These are phyloP conservation scores for Talaromyces sp. DNA, from an alignment of 2,329 filamentous ascomycete species.

Conservation along the genomic window DNA sequence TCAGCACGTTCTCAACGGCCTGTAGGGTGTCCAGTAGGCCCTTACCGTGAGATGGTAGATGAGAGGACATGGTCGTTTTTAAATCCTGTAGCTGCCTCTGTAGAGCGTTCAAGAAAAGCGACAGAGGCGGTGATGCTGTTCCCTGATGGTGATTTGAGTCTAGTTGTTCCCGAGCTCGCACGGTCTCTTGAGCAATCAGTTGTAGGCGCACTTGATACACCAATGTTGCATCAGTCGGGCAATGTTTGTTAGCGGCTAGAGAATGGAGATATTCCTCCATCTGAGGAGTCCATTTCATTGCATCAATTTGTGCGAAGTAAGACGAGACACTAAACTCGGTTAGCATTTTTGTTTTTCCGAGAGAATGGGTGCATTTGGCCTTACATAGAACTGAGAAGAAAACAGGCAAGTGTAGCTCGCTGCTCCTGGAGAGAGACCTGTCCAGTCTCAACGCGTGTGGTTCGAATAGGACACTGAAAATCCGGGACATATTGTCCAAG, in stretches of 20 bases:
- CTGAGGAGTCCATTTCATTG: neutral
- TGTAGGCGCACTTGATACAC: neutral
- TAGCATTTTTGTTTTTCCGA: neutral
- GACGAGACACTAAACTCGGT: neutral
- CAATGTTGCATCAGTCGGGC: neutral
- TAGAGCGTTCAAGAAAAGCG: neutral
- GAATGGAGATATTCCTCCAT: neutral
- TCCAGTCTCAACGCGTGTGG: neutral
- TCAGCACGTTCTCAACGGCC: neutral
- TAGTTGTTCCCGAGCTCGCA: neutral
- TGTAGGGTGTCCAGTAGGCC: neutral
- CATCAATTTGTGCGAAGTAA: neutral
- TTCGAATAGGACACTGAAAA: neutral
- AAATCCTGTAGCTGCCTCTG: neutral
- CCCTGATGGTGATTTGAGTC: neutral
- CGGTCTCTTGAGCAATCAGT: neutral
- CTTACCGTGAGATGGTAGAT: neutral
- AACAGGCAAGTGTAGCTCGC: neutral
- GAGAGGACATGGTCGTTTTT: neutral
- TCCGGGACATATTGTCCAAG: neutral
- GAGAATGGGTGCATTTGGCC: neutral
- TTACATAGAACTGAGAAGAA: neutral
- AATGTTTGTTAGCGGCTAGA: neutral
- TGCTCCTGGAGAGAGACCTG: neutral
- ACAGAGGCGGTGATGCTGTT: neutral